These are phyloP conservation scores for Astrothelium macrocarpum DNA, from an alignment of 495 filamentous ascomycete genomes.

Conservation along the genomic window DNA sequence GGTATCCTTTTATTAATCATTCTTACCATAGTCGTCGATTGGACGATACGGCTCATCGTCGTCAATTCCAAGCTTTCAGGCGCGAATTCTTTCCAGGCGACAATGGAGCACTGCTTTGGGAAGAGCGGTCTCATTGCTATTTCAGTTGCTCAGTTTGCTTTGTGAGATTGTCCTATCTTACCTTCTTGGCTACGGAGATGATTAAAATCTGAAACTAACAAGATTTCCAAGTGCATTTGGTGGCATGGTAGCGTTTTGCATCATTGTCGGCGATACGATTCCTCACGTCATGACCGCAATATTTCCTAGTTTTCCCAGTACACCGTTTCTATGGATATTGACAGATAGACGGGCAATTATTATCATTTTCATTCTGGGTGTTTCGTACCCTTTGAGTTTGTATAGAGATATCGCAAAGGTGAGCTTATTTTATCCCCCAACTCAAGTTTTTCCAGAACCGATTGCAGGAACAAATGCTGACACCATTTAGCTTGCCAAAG, in stretches of 20 bases:
- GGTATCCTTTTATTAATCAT: conserved; percentile 68
- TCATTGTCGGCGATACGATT: conserved; percentile 93
- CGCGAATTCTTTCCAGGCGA: conserved; percentile 85
- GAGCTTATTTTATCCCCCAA: conserved; percentile 19
- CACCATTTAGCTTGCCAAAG: conserved; percentile 70
- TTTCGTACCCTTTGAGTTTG: conserved; percentile 86
- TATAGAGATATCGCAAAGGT: conserved; percentile 98
- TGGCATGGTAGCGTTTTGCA: conserved; percentile 95
- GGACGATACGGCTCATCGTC: conserved; percentile 95
- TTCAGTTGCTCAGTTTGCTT: conserved; percentile 86
- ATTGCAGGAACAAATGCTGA: conserved; percentile 21
- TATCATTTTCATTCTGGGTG: conserved; percentile 66
- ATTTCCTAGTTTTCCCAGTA: conserved; percentile 64
- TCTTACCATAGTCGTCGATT: conserved; percentile 81
- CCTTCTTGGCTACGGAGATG: neutral
- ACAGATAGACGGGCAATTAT: conserved; percentile 76
- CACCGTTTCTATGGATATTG: conserved; percentile 69
- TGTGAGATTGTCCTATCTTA: conserved; percentile 37
- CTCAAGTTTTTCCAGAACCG: neutral
- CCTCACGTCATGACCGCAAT: conserved; percentile 76
- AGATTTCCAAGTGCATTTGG: conserved; percentile 61
- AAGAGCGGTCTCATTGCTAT: conserved; percentile 81
- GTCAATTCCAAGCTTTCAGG: conserved; percentile 92
- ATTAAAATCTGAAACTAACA: neutral
- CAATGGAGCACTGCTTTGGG: conserved; percentile 89